Evolutionary conservation across 2,329 filamentous ascomycete genomes (phyloP).

Genomic region (Phialocephala sp.): DNA sequence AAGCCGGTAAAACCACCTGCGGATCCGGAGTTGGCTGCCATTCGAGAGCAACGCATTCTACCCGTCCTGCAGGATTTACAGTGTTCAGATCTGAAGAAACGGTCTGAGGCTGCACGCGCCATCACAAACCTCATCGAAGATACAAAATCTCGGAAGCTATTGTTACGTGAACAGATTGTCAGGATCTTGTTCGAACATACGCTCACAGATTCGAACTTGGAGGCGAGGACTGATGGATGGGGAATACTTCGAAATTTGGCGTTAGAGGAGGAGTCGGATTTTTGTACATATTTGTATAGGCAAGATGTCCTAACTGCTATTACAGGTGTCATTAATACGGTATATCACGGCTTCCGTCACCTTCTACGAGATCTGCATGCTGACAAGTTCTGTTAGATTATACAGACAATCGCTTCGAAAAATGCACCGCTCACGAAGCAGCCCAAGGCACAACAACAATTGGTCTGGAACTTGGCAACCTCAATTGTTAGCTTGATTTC

Average conservation of each 20-base stretch:
- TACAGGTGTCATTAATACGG: conserved; percentile 59
- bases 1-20: conserved; percentile 65
- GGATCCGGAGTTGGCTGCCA: conserved; percentile 66
- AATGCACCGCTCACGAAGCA: conserved; percentile 53
- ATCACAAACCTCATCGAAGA: conserved; percentile 68
- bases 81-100: conserved; percentile 62
- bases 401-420: conserved; percentile 41
- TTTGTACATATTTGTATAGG: conserved; percentile 68
- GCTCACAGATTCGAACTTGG: conserved; percentile 65
- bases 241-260: conserved; percentile 66
- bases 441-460: conserved; percentile 58
- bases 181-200: conserved; percentile 67
- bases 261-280: conserved; percentile 68
- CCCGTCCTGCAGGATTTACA: conserved; percentile 66
- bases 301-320: conserved; percentile 66
- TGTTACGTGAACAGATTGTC: conserved; percentile 70
- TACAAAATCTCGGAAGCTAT: conserved; percentile 64
- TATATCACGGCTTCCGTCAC: conserved; percentile 44
- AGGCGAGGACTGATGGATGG: conserved; percentile 71
- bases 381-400: conserved; percentile 36
- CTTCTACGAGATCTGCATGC: neutral
- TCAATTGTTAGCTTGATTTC: conserved; percentile 59
- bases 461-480: conserved; percentile 59
- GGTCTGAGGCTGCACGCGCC: conserved; percentile 62
- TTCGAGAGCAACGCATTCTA: conserved; percentile 67